Evolutionary conservation across 129 eudicot genomes (phyloP).

Genomic region (Flaveria brownii): DNA sequence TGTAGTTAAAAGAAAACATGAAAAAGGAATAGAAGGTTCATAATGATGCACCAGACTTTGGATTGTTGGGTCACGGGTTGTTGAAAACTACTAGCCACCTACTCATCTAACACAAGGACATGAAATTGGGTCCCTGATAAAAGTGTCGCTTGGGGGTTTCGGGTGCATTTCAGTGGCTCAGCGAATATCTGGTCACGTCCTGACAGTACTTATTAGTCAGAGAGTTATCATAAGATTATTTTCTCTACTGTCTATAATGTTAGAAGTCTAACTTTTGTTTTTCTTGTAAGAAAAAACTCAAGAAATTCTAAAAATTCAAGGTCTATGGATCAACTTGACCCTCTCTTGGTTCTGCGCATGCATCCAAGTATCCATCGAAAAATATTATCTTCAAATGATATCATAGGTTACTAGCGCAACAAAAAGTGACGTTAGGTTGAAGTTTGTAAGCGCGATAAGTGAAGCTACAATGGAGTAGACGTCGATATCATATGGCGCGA

Average conservation of each 20-base stretch:
- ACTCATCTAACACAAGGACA: constrained; percentile 23
- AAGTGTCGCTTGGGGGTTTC: constrained; percentile 8
- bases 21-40: constrained; percentile 44
- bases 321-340: too few relatives aligned
- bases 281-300: too few relatives aligned
- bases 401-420: background rate
- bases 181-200: background rate
- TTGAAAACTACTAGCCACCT: constrained; percentile 41
- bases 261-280: too few relatives aligned
- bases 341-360: too few relatives aligned
- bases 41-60: constrained; percentile 36
- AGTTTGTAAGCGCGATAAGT: background rate
- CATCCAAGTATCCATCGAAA: too few relatives aligned
- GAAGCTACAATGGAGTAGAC: background rate
- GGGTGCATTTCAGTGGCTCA: background rate
- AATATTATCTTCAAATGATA: background rate
- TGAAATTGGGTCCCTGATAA: constrained; percentile 33
- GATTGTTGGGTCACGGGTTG: constrained; percentile 36
- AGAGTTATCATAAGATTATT: too few relatives aligned
- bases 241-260: too few relatives aligned
- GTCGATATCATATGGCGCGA: background rate
- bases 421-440: background rate
- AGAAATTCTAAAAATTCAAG: too few relatives aligned
- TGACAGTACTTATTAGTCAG: too few relatives aligned
- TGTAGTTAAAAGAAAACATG: constrained; percentile 30